phyloP scores from a whole-genome alignment of 2,329 filamentous ascomycete species.

The Catunica adiposa region DNA sequence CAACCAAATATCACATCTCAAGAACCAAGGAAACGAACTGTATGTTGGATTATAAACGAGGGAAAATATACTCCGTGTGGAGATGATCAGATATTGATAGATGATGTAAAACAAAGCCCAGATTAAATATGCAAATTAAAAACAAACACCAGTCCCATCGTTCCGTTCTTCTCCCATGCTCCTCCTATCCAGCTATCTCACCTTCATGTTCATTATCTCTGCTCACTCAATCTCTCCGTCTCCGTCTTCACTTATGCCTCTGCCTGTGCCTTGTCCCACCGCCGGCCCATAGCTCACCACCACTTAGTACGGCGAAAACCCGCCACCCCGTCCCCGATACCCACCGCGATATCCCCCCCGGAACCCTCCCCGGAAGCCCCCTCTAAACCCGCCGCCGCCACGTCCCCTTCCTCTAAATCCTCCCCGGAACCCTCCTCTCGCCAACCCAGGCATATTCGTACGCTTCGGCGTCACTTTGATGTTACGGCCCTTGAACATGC shows the following conservation, averaged over 20 bases:
- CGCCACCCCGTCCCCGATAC: slow-evolving; percentile 45
- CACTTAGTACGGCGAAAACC: slow-evolving; percentile 45
- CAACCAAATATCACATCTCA: no score
- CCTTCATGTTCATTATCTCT: no score
- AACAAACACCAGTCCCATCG: neutral
- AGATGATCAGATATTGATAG: neutral
- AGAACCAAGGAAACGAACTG: no score
- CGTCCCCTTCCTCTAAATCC: slow-evolving; percentile 32
- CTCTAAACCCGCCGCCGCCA: slow-evolving; percentile 34
- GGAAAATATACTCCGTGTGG: neutral
- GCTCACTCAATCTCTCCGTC: no score
- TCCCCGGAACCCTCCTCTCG: slow-evolving; percentile 40
- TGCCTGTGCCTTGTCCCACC: neutral
- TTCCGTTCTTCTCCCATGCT: no score
- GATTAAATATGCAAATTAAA: neutral
- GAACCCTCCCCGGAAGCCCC: slow-evolving; percentile 28
- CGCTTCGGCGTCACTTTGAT: slow-evolving; percentile 92
- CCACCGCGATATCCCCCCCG: slow-evolving; percentile 49
- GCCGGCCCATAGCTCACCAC: neutral
- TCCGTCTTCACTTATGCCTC: no score
- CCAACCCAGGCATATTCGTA: slow-evolving; percentile 92
- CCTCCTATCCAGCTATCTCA: no score
- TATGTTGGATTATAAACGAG: neutral
- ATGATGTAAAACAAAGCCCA: neutral
- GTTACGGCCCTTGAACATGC: slow-evolving; percentile 82